Evolutionary conservation across 768 basidiomycete species (phyloP).

Genomic region (Floccularia luteovirens): DNA sequence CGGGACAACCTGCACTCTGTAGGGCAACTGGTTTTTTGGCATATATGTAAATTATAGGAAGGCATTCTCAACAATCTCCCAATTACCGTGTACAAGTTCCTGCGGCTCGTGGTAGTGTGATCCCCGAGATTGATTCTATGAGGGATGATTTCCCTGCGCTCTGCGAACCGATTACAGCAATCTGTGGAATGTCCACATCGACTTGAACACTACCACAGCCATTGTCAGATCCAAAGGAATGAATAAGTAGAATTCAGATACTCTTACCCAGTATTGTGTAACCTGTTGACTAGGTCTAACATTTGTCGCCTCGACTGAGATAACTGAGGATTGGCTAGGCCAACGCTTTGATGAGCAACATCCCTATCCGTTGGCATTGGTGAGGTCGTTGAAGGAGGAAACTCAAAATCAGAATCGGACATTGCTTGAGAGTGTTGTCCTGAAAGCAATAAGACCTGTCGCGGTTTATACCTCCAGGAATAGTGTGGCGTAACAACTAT

Average conservation of each 20-base stretch:
- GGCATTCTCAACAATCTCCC: neutral
- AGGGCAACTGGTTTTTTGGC: conserved; percentile 32
- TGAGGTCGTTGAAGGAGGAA: too few species aligned
- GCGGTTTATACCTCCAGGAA: too few species aligned
- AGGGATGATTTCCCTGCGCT: conserved; percentile 65
- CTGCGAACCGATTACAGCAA: conserved; percentile 60
- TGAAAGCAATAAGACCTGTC: too few species aligned
- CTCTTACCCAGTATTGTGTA: conserved; percentile 55
- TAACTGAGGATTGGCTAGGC: conserved; percentile 41
- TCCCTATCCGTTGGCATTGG: neutral
- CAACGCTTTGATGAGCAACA: conserved; percentile 26
- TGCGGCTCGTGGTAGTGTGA: conserved; percentile 52
- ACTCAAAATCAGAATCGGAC: too few species aligned
- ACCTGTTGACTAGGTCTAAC: conserved; percentile 51
- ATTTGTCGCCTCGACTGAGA: conserved; percentile 35
- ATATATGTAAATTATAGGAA: neutral
- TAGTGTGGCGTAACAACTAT: too few species aligned
- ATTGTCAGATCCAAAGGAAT: conserved; percentile 19
- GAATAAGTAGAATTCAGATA: conserved; percentile 23
- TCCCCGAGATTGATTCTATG: conserved; percentile 61
- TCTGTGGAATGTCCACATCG: conserved; percentile 59
- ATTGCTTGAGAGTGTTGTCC: too few species aligned
- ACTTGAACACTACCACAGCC: conserved; percentile 41
- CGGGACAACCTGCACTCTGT: conserved; percentile 40
- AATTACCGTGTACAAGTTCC: conserved; percentile 60